Evolutionary conservation across 2,329 filamentous ascomycete genomes (phyloP), one percentile per base, ranked within the genome.

Genomic region (Ciborinia camelliae): DNA sequence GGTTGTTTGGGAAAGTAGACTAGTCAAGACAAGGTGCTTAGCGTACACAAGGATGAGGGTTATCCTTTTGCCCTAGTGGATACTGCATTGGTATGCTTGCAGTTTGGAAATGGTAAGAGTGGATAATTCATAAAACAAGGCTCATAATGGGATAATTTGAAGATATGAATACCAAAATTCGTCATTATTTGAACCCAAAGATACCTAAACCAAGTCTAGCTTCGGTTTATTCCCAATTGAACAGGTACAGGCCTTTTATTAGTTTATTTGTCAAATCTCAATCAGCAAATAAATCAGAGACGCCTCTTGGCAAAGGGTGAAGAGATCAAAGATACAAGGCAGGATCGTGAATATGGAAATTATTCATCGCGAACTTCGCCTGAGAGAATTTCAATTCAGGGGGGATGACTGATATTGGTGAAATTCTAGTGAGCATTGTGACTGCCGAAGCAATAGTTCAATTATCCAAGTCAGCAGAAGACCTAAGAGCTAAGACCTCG

Each of bases 271-370:
- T 41, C 48, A 39, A 35, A 62, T 62, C 37, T 28, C 26, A 43
- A 26, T 26, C 14, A 28, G 28, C 14, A 20, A 47, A 28, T 23
- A 20, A 47, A 28, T 23, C 45, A 28, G 41, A 30, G 35, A 55
- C n/a, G n/a, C 15, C 64, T 65, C 61, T 65, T 68, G 67, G 68
- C 41, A 62, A 41, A 45, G 41, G 43, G 55, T 47, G 41, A 58
- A 58, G 41, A 47, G 7, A 43, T 57, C 54, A 45, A 45, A 45
- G 54, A 57, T 57, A 26, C 43, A 47, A 41, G 45, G 32, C 35
- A 32, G 47, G 39, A 54, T 54, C 23, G 39, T 43, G n/a, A 18
- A 63, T n/a, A n/a, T n/a, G 39, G 43, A 35, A 48, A 58, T 63
- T 63, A 58, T 58, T 37, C 52, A 32, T 63, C 62, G 62, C 62